Percentiles rank a stretch among this genome's conserved stretches.
These are phyloP conservation scores for Penicillium ochrochloron DNA, from an alignment of 495 filamentous ascomycete species.

Conservation along the genomic window DNA sequence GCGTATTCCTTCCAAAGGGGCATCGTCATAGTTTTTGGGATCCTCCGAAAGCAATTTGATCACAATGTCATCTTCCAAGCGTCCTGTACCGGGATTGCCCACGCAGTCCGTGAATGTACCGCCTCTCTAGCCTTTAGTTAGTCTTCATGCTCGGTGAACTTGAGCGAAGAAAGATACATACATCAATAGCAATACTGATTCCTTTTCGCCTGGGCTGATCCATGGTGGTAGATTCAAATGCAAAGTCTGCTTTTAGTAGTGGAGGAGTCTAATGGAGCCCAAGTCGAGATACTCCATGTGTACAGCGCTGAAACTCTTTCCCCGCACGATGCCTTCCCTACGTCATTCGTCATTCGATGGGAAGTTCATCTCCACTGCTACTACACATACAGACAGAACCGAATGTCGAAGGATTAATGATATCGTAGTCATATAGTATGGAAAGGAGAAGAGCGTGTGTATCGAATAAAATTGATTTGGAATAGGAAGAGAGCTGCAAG, in stretches of 20 bases:
- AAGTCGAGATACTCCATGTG: background rate
- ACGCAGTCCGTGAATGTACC: constrained; percentile 38
- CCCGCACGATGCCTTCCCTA: constrained; percentile 10
- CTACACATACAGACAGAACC: background rate
- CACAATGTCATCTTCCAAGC: constrained; percentile 54
- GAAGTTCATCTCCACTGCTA: background rate
- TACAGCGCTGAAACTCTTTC: background rate
- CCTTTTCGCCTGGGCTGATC: constrained; percentile 16
- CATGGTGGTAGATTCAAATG: constrained; percentile 6
- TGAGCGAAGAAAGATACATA: constrained; percentile 10
- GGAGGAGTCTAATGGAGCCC: background rate
- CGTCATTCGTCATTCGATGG: constrained; percentile 15
- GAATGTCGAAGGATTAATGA: background rate
- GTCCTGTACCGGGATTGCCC: constrained; percentile 30
- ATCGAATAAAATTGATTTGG: background rate
- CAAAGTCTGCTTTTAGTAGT: background rate
- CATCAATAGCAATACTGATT: constrained; percentile 36
- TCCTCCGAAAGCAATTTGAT: constrained; percentile 85
- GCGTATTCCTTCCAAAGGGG: constrained; percentile 80
- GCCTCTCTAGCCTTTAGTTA: constrained; percentile 23
- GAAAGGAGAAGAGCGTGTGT: background rate
- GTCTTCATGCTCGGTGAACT: background rate
- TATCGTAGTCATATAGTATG: background rate
- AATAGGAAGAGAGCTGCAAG: background rate
- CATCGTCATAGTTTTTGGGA: constrained; percentile 79